Conservation (phyloP, 108 stramenopile species). For the Craspedostauros australis region DNA sequence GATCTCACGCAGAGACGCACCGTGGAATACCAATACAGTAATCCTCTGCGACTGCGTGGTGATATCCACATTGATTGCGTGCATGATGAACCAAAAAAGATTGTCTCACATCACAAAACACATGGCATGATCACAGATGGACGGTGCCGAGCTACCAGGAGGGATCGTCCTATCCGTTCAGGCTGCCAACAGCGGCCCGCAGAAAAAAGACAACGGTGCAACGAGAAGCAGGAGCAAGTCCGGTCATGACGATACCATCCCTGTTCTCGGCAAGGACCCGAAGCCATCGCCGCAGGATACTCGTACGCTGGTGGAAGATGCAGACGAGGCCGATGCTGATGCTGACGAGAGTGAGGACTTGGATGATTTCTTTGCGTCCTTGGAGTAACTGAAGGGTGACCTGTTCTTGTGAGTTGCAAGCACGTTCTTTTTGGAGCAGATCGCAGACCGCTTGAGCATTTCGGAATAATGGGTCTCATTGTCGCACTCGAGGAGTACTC, state of each 20-base stretch:
- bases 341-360: conserved; percentile 36
- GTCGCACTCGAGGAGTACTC: no score
- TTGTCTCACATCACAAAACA: no score
- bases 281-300: no score
- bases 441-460: no score
- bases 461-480: no score
- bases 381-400: conserved; percentile 15
- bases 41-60: no score
- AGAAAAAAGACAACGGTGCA: conserved; percentile 13
- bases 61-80: neutral
- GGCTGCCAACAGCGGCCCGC: conserved; percentile 36
- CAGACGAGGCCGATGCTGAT: neutral
- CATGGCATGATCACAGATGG: conserved; percentile 48
- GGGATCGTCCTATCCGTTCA: conserved; percentile 40
- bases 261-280: no score
- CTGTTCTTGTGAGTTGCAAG: neutral
- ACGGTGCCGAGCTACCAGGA: conserved; percentile 50
- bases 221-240: no score
- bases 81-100: neutral
- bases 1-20: no score
- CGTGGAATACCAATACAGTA: no score
- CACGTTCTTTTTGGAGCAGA: no score
- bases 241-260: no score
- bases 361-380: conserved; percentile 67
- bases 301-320: neutral